phyloP scores from a whole-genome alignment of 768 basidiomycete genomes.

The Leucocoprinus birnbaumii region DNA sequence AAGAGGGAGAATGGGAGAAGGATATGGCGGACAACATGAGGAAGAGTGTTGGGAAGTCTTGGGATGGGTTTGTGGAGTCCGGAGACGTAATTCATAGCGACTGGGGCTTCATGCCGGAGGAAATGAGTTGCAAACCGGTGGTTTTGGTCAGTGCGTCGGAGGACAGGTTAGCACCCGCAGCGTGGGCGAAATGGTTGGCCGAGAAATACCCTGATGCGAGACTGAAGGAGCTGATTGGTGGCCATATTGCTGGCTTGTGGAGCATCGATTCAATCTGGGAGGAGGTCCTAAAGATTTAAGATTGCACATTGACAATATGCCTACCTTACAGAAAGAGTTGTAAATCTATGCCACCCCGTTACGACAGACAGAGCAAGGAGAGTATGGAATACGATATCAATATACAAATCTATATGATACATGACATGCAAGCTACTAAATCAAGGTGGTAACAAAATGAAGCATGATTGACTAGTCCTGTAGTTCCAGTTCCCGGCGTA shows the following conservation, averaged over 20 bases:
- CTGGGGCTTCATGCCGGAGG: conserved; percentile 46
- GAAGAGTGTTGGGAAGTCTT: conserved; percentile 45
- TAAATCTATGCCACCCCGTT: too few relatives aligned
- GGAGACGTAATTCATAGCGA: conserved; percentile 41
- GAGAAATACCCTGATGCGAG: conserved; percentile 40
- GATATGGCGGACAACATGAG: conserved; percentile 37
- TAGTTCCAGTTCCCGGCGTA: conserved; percentile 73
- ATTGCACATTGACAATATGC: background rate
- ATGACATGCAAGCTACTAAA: background rate
- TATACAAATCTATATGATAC: conserved; percentile 15
- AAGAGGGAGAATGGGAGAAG: conserved; percentile 41
- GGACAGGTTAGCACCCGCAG: conserved; percentile 39
- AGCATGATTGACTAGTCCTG: conserved; percentile 47
- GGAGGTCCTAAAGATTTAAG: conserved; percentile 24
- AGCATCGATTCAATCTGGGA: conserved; percentile 45
- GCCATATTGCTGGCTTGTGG: conserved; percentile 46
- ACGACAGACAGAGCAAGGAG: too few relatives aligned
- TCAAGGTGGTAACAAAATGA: conserved; percentile 17
- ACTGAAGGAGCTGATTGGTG: conserved; percentile 40
- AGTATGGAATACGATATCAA: background rate
- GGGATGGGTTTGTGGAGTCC: conserved; percentile 50
- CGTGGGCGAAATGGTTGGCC: conserved; percentile 49
- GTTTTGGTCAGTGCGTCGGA: conserved; percentile 39
- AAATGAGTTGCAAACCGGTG: conserved; percentile 45
- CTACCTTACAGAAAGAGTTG: too few relatives aligned